Percentiles rank a stretch among this genome's conserved stretches.
phyloP scores from a whole-genome alignment of 2,329 filamentous ascomycete genomes.

The Colletotrichum sp. region DNA sequence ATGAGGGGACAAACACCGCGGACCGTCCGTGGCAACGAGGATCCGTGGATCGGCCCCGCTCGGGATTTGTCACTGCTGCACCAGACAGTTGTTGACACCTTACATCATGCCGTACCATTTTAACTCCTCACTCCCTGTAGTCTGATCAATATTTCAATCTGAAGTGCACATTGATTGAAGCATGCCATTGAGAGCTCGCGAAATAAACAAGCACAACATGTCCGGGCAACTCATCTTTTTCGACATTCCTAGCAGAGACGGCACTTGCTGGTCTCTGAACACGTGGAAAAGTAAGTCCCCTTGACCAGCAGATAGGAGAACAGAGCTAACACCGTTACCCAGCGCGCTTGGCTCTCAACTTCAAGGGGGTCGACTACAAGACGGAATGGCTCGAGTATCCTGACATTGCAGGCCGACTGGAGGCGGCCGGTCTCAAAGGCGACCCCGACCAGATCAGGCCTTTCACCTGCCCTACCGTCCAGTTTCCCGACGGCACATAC shows the following conservation, averaged over 20 bases:
- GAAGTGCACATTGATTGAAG: background rate
- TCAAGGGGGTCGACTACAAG: conserved; percentile 69
- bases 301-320: background rate
- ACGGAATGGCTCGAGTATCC: conserved; percentile 76
- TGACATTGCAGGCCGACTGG: conserved; percentile 61
- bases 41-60: background rate
- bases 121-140: background rate
- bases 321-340: background rate
- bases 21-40: background rate
- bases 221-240: conserved; percentile 54
- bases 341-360: conserved; percentile 72
- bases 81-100: background rate
- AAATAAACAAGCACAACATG: background rate
- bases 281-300: conserved; percentile 68
- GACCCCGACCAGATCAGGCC: conserved; percentile 40
- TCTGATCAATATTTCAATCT: background rate
- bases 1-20: background rate
- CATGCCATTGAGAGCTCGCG: background rate
- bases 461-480: conserved; percentile 63
- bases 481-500: conserved; percentile 59
- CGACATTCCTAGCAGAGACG: conserved; percentile 58
- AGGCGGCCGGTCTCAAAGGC: conserved; percentile 47
- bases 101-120: background rate
- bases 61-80: background rate
- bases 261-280: conserved; percentile 67